A percentile compares a stretch with the other conserved stretches of the same genome.
These are phyloP conservation scores for Gastrodia elata DNA, from an alignment of 106 monocot species.

Conservation along the genomic window DNA sequence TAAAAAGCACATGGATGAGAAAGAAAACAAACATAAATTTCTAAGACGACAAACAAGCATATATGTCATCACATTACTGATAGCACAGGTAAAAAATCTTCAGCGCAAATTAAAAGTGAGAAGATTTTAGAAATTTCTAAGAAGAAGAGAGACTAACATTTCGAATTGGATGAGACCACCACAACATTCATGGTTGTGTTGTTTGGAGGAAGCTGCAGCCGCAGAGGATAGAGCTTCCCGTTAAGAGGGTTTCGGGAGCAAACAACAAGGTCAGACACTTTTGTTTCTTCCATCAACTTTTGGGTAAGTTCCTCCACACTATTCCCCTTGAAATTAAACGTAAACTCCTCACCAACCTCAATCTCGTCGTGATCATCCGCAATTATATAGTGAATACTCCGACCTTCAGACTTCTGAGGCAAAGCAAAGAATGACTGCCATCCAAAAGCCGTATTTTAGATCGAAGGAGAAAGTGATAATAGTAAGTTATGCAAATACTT, in stretches of 20 bases:
- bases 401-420: slow-evolving; percentile 54
- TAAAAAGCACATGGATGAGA: not conserved
- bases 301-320: slow-evolving; percentile 47
- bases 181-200: slow-evolving; percentile 54
- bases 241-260: slow-evolving; percentile 53
- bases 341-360: slow-evolving; percentile 26
- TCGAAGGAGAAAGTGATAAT: not conserved
- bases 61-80: not conserved
- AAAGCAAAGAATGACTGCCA: slow-evolving; percentile 53
- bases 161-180: slow-evolving; percentile 41
- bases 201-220: slow-evolving; percentile 62
- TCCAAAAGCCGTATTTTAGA: not conserved
- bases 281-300: slow-evolving; percentile 54
- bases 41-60: not conserved
- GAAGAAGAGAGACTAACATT: slow-evolving; percentile 39
- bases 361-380: slow-evolving; percentile 45
- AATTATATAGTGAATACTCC: slow-evolving; percentile 49
- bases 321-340: slow-evolving; percentile 51
- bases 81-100: not conserved
- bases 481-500: not conserved
- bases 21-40: too few relatives aligned
- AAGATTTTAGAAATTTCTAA: not conserved
- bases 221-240: slow-evolving; percentile 49
- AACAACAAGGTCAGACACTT: slow-evolving; percentile 42
- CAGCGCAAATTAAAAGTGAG: not conserved